Base-by-base conservation (phyloP, 306 rosid species). In the Rubus idaeus region DNA sequence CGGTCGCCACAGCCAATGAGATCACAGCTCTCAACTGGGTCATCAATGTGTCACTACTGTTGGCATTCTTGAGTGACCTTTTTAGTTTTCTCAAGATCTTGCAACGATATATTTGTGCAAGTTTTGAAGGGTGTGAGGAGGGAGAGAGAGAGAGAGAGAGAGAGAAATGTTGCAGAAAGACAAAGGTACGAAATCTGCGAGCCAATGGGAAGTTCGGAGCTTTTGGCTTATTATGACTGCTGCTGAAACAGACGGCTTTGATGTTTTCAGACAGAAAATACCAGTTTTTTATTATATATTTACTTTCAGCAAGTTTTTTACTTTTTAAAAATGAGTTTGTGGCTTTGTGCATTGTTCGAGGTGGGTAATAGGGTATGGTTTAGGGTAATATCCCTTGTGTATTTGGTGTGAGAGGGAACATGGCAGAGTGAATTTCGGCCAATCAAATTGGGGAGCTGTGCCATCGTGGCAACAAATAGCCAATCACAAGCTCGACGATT, bases 401-500 rank as follows among this genome's bases (percentile, higher is more conserved):
- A 89, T 82, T 71, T 81, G n/a, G 70, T 66, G 68, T 44, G n/a
- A 5, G 68, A 81, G 58, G 51, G 49, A 37, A 37, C 69, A 64
- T 64, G 10, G 6, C 69, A 64, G 69, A 64, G 69, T 64, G 23
- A 64, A 39, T 64, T 39, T 6, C 5, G 69, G 47, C 93, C 96
- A 91, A 90, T 91, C 89, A 88, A 85, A 82, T 39, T 75, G 84
- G 83, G 77, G 83, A 82, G 77, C 64, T 55, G 85, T 80, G 84
- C 91, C 90, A 83, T 79, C 85, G 86, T 88, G 93, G 89, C 86
- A 78, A 53, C 81, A 61, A 75, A 64, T 56, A 88, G 67, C 98
- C 96, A 95, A 89, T 95, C 91, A 89, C 80, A 81, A 63, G 78
- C 91, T 95, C 97, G 97, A 89, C 78, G 91, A 88, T 78, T 86